Evolutionary conservation across 1,139 yeast genomes (phyloP), one percentile per base, ranked within the genome.

Genomic region (Kodamaea fungicola): DNA sequence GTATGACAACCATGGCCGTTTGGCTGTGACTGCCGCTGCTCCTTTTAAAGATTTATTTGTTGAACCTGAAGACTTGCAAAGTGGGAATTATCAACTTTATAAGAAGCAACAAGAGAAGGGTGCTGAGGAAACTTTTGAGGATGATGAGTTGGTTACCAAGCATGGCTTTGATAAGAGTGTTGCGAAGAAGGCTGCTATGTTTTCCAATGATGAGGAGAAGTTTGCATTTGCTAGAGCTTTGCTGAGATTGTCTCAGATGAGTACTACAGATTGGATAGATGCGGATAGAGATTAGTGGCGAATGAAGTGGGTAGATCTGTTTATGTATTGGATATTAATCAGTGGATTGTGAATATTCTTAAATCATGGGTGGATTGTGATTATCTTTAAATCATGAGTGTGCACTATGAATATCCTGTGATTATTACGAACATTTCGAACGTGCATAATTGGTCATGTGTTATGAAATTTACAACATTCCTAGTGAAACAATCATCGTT

Each of bases 211-310:
- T 57, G 98, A 92, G 60, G 98, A 92, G 62, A 77, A 83, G 59
- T 92, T 92, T 67, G 98, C 98, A 10, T 92, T 90, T 69, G 96
- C 97, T 1, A 74, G 98, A 55, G 97, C 97, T 0, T 69, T 92
- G 45, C 83, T 94, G 49, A 76, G 98, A 57, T 70, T 92, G 47
- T 76, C 92, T 36, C 97, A 92, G 52, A 92, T 92, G 97, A 83
- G 95, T 49, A 84, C 96, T 4, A 82, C 82, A 31, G 95, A 85
- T 38, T 92, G 98, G 98, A 83, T 87, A 9, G 88, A 80, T 22
- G 27, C 13, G 22, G 13, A 31, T 7, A 13, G 8, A 9, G 21
- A 23, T 8, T 16, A 28, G 31, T n/a, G 6, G 30, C 6, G 4
- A 27, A 4, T 27, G 13, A 8, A 27, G 12, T 27, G 16, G 7